Percentiles rank a stretch among this genome's conserved stretches.
Conservation (phyloP, 2,329 filamentous ascomycete species). For the Beauveria caledonica region DNA sequence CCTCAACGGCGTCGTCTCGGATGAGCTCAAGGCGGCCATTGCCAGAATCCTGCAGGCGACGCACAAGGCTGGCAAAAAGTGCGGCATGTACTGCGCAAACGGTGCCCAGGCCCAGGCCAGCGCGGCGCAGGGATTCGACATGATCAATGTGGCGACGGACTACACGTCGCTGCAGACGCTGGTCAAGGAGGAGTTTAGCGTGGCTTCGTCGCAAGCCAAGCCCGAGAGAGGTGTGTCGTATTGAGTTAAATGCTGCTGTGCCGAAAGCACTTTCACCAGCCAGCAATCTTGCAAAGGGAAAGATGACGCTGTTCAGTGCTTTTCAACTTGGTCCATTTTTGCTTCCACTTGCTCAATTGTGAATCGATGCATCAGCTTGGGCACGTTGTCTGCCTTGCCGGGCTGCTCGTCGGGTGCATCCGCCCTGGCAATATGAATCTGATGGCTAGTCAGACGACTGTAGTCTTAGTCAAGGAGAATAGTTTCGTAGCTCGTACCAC, state of each 20-base stretch:
- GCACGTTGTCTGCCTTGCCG: conserved; percentile 46
- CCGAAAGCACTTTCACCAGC: background rate
- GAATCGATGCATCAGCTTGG: conserved; percentile 74
- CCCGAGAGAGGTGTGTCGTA: conserved; percentile 33
- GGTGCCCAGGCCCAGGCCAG: conserved; percentile 48
- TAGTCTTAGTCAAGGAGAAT: background rate
- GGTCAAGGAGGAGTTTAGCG: conserved; percentile 37
- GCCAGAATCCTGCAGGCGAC: conserved; percentile 49
- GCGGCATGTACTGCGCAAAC: conserved; percentile 49
- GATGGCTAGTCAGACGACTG: background rate
- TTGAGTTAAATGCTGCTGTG: conserved; percentile 18
- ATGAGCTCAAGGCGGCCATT: conserved; percentile 52
- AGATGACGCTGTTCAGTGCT: conserved; percentile 1
- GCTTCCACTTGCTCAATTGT: conserved; percentile 55
- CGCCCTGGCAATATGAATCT: conserved; percentile 57
- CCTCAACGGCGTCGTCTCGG: conserved; percentile 49
- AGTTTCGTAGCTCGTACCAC: conserved; percentile 46
- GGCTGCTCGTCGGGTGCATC: conserved; percentile 42
- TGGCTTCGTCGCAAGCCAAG: conserved; percentile 25
- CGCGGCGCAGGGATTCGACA: conserved; percentile 51
- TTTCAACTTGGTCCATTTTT: conserved; percentile 57
- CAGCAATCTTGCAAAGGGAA: no score
- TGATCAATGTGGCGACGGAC: conserved; percentile 52
- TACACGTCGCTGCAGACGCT: conserved; percentile 39
- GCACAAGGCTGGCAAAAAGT: conserved; percentile 56